Base-by-base conservation (phyloP, 306 rosid species). In the Pyrus betulifolia region DNA sequence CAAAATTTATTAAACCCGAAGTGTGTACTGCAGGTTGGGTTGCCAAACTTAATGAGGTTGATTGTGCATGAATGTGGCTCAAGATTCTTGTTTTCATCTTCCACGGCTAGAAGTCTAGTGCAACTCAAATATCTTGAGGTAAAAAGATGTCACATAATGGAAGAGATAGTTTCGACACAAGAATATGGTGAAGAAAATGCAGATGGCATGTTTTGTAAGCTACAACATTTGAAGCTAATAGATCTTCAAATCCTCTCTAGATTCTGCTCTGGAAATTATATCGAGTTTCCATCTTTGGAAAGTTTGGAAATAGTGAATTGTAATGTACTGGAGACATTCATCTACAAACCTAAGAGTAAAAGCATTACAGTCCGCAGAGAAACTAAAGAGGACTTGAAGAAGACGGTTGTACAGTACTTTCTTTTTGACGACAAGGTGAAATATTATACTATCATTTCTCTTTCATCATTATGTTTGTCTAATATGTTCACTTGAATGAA, bases 71-170 rank as follows among this genome's bases (percentile, higher is more conserved):
- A 4, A 1, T 81, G 85, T 71, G 10, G 6, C 13, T 9, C 65
- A 6, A 60, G 21, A 35, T 69, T 79, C 46, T 23, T 82, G 4
- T 58, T 82, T 13, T 76, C 86, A 6, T 17, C 74, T 61, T 68
- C 78, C 2, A 66, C 78, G 82, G 88, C 84, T 2, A 42, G 8
- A 15, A 38, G 73, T 64, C 33, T 85, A 5, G 45, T 8, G 28
- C 82, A 71, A 17, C 88, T 89, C 35, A 66, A 82, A 73, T 78
- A 52, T 22, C 85, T 89, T 14, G 31, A 59, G 2, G 38, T 89
- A 57, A 17, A 55, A 3, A 10, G 8, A 3, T 89, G 91, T 59
- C 1, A n/a, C 4, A 28, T 4, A 23, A 84, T 89, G 87, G 35
- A 17, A 45, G 51, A 13, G 25, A 70, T 87, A 45, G 55, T 83